These are phyloP conservation scores for Hansenula anomala DNA, from an alignment of 1,139 yeast species.

Conservation along the genomic window DNA sequence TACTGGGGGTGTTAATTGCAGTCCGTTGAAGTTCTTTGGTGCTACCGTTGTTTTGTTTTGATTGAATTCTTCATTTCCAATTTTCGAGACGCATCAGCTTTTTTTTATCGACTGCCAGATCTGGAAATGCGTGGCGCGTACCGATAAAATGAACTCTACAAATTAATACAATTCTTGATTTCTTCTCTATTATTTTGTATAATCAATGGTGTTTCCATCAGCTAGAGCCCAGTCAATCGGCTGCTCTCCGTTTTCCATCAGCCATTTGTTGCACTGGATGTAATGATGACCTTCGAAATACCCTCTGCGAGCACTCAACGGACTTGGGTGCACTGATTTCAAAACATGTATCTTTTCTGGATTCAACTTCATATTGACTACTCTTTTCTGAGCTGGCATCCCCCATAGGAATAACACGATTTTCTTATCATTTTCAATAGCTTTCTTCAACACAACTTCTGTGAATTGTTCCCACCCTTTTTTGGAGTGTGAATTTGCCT, in stretches of 20 bases:
- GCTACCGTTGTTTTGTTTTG: too few relatives aligned
- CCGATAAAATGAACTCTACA: too few relatives aligned
- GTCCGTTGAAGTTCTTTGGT: too few relatives aligned
- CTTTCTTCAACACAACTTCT: constrained; percentile 45
- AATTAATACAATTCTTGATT: too few relatives aligned
- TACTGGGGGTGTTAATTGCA: too few relatives aligned
- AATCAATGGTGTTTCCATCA: constrained; percentile 10
- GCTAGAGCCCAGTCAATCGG: constrained; percentile 54
- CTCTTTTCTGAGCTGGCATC: constrained; percentile 76
- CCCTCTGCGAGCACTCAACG: constrained; percentile 82
- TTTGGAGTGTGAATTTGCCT: constrained; percentile 88
- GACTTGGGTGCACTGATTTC: constrained; percentile 89
- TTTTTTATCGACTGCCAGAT: too few relatives aligned
- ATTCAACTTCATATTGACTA: constrained; percentile 34
- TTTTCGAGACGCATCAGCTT: too few relatives aligned
- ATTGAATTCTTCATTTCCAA: too few relatives aligned
- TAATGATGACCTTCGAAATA: constrained; percentile 73
- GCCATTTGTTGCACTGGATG: constrained; percentile 65
- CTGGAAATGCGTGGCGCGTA: too few relatives aligned
- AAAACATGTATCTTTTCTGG: constrained; percentile 47
- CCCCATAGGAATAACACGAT: constrained; percentile 94
- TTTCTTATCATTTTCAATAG: constrained; percentile 36
- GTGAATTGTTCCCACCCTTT: constrained; percentile 95
- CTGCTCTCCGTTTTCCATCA: constrained; percentile 33
- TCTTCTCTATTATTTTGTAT: not conserved